A percentile compares a stretch with the other conserved stretches of the same genome.
phyloP scores from a whole-genome alignment of 352 stramenopile species.

The Elongisporangium undulatum region DNA sequence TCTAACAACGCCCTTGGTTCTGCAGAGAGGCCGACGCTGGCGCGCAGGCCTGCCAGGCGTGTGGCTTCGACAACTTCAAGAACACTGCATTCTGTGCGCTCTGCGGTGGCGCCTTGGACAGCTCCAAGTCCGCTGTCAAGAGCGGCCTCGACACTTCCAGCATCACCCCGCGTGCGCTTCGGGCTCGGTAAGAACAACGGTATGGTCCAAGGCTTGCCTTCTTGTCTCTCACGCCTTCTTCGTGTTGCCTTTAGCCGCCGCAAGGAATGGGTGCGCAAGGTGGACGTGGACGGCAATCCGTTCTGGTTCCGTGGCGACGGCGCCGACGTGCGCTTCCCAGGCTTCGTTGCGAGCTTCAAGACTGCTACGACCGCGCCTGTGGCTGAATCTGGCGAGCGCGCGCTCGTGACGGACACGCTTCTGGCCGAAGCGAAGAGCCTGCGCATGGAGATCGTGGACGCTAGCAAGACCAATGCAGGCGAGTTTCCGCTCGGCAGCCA shows the following conservation, averaged over 20 bases:
- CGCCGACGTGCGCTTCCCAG: slow-evolving; percentile 14
- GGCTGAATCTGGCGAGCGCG: neutral
- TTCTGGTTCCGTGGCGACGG: slow-evolving; percentile 30
- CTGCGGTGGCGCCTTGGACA: neutral
- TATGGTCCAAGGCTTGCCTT: slow-evolving; percentile 2
- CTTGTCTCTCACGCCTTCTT: slow-evolving; percentile 6
- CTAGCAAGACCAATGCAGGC: neutral
- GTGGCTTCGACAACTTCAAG: neutral
- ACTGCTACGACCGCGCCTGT: neutral
- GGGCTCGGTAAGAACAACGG: neutral
- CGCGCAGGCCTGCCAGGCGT: neutral
- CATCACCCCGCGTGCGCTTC: neutral
- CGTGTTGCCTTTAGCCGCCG: neutral
- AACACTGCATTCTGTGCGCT: neutral
- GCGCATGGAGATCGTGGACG: neutral
- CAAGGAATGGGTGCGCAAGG: slow-evolving; percentile 36
- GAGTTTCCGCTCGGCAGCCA: neutral
- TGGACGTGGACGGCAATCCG: slow-evolving; percentile 26
- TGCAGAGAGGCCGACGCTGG: neutral
- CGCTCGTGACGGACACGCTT: neutral
- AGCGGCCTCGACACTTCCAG: neutral
- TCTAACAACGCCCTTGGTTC: neutral
- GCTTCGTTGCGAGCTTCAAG: slow-evolving; percentile 13
- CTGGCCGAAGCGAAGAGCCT: neutral
- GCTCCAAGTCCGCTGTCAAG: neutral